phyloP scores from a whole-genome alignment of 129 eudicot species.

The Saussurea involucrata region DNA sequence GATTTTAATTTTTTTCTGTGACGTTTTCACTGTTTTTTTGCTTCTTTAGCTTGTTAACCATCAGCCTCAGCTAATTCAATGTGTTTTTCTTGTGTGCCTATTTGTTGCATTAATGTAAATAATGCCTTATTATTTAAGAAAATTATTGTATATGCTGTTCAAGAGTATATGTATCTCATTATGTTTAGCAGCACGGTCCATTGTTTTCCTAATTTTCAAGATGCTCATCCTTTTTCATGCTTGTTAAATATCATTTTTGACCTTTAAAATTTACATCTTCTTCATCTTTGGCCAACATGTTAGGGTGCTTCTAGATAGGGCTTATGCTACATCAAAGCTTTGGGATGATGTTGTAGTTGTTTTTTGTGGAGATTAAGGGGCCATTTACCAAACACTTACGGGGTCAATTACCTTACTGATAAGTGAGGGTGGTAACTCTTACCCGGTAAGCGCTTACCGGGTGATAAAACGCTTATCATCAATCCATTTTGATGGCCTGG shows the following conservation, averaged over 20 bases:
- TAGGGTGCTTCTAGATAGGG: constrained; percentile 69
- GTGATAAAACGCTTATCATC: too few relatives aligned
- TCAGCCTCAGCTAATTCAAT: neutral
- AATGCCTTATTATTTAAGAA: neutral
- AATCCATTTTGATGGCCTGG: too few relatives aligned
- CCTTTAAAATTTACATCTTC: neutral
- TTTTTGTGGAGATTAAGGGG: constrained; percentile 91
- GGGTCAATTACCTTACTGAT: too few relatives aligned
- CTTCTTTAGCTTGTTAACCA: neutral
- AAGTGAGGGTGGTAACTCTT: too few relatives aligned
- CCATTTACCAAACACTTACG: too few relatives aligned
- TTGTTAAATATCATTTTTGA: neutral
- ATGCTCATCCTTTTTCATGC: neutral
- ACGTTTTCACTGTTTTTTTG: neutral
- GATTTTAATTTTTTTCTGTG: neutral
- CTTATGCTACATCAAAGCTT: constrained; percentile 69
- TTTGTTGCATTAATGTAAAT: neutral
- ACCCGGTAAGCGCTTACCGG: too few relatives aligned
- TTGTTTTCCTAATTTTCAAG: too few relatives aligned
- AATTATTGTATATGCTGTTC: neutral
- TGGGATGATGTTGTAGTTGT: constrained; percentile 95
- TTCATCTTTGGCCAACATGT: constrained; percentile 41
- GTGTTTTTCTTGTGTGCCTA: neutral
- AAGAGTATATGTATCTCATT: too few relatives aligned
- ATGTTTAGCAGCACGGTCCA: too few relatives aligned